Evolutionary conservation across 2,329 filamentous ascomycete genomes (phyloP).

Genomic region (Fusarium tjaetaba): DNA sequence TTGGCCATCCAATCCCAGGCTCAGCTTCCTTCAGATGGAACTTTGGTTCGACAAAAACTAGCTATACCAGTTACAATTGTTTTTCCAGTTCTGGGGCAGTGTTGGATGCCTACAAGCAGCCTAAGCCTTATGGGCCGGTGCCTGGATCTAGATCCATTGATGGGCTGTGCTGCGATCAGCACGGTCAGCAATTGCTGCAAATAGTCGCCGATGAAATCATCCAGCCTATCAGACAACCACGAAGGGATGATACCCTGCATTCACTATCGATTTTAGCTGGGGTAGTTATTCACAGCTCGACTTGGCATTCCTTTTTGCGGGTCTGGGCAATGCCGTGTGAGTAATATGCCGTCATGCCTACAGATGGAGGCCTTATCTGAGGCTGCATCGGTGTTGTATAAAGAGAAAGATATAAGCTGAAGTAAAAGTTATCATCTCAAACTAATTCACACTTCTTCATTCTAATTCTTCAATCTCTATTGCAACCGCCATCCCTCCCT

Average conservation of each 20-base stretch:
- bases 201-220: neutral
- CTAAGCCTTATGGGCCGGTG: conserved; percentile 16
- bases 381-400: conserved; percentile 5
- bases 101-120: neutral
- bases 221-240: neutral
- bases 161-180: conserved; percentile 12
- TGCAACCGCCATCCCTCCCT: neutral
- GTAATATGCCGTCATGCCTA: conserved; percentile 23
- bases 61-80: neutral
- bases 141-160: conserved; percentile 15
- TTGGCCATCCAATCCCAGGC: neutral
- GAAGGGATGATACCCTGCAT: no score
- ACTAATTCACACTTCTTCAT: neutral
- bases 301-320: neutral
- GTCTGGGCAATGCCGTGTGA: conserved; percentile 19
- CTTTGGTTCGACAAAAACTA: neutral
- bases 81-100: neutral
- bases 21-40: neutral
- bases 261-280: neutral
- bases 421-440: neutral
- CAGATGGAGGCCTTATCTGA: neutral
- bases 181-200: neutral
- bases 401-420: neutral
- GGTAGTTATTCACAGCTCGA: neutral
- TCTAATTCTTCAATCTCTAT: neutral